Percentiles rank a stretch among this genome's conserved stretches.
phyloP scores from a whole-genome alignment of 495 filamentous ascomycete species.

The Trichoderma asperelloides region DNA sequence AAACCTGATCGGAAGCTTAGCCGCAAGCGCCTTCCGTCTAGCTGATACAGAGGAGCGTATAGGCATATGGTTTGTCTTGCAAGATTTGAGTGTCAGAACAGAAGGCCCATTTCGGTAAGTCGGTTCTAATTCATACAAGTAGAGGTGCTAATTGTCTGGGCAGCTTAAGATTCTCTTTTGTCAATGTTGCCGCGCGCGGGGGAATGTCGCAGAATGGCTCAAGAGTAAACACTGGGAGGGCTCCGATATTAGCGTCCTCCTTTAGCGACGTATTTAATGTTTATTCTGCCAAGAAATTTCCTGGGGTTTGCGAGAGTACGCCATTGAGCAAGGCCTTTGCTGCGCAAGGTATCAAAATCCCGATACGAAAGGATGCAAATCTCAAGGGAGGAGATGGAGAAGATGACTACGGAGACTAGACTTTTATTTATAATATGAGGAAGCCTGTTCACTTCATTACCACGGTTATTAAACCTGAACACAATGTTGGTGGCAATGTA shows the following conservation, averaged over 20 bases:
- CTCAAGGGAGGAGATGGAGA: constrained; percentile 54
- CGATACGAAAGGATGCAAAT: constrained; percentile 78
- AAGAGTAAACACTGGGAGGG: constrained; percentile 63
- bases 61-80: constrained; percentile 94
- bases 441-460: not conserved
- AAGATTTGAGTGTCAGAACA: constrained; percentile 88
- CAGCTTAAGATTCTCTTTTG: constrained; percentile 54
- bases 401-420: constrained; percentile 18
- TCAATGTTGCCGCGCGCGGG: constrained; percentile 59
- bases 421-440: not conserved
- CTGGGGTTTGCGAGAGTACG: constrained; percentile 92
- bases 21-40: constrained; percentile 82
- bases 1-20: constrained; percentile 89
- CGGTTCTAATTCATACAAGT: not conserved
- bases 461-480: not conserved
- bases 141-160: not conserved
- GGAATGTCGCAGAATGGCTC: constrained; percentile 18
- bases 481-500: not conserved
- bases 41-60: constrained; percentile 74
- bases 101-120: constrained; percentile 83
- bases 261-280: constrained; percentile 91
- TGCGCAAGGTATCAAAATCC: constrained; percentile 92
- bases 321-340: constrained; percentile 91
- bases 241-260: constrained; percentile 76
- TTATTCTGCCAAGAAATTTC: constrained; percentile 95